Base-by-base conservation (phyloP, 257 asterid genomes). In the Handroanthus guayacan region DNA sequence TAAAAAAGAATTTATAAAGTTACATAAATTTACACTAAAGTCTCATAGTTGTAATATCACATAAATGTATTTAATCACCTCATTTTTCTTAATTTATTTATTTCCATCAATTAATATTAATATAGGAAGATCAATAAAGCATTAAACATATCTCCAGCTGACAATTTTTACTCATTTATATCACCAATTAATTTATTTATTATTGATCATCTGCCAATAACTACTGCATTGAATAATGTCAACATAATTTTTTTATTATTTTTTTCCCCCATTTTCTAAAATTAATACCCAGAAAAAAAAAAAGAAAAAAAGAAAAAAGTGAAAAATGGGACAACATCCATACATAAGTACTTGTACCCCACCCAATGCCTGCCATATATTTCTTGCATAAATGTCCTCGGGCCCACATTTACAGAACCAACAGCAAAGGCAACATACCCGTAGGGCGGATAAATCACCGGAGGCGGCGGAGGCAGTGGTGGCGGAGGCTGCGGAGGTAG, bases 391-490 rank as follows among this genome's bases (percentile, higher is more conserved):
- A 41, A 75, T 78, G 77, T 69, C 81, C 75, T 80, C 78, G 85
- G 93, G 90, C 81, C 91, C 89, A 86, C 83, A 62, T 37, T 57
- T 67, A 80, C 78, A 65, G 60, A 55, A 69, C 31, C 48, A 81
- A 18, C 12, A 69, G 31, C 57, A 44, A 68, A 34, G 3, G 1
- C 62, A 62, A 80, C 92, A 68, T 87, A 95, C 99, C 98, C 98
- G 69, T 95, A 95, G 3, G 97, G 91, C 34, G 97, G 98, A 84
- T 93, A 95, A 6, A 95, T 80, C 39, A 88, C 77, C 77, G 96
- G 88, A 6, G 94, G 75, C 13, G 90, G 81, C 0, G 86, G 85
- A 14, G 90, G 89, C 43, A 90, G 95, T 5, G 91, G 95, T 4
- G 90, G 86, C 1, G 84, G 84, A 13, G 87, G 88, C 54, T 86